These are phyloP conservation scores for Leccinum arenicola DNA, from an alignment of 768 basidiomycete genomes.

Conservation along the genomic window DNA sequence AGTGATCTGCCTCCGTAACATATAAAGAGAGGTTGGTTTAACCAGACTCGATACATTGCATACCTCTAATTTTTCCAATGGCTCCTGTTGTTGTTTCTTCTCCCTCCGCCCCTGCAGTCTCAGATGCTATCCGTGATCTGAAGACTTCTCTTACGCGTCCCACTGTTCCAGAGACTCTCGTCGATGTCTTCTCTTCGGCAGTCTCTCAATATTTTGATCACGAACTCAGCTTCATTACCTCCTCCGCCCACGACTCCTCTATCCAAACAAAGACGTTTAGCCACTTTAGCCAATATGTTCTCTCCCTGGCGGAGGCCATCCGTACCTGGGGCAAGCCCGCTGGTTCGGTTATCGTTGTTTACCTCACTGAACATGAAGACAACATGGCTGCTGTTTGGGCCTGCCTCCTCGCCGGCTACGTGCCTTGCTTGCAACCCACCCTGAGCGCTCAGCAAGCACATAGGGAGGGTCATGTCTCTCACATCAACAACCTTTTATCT, in stretches of 20 bases:
- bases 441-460: conserved; percentile 32
- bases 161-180: conserved; percentile 16
- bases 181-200: conserved; percentile 24
- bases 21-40: conserved; percentile 21
- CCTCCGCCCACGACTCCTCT: conserved; percentile 31
- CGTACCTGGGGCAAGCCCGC: conserved; percentile 23
- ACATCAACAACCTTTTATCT: conserved; percentile 28
- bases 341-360: conserved; percentile 27
- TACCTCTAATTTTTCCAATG: conserved; percentile 5
- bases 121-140: conserved; percentile 5
- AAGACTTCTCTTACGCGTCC: conserved; percentile 13
- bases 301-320: conserved; percentile 20
- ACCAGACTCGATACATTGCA: not conserved
- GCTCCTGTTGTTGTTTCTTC: conserved; percentile 15
- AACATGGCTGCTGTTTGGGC: conserved; percentile 34
- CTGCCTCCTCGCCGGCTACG: conserved; percentile 28
- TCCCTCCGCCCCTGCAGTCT: not conserved
- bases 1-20: not conserved
- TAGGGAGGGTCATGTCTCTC: conserved; percentile 27
- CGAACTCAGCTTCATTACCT: conserved; percentile 27
- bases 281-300: conserved; percentile 15
- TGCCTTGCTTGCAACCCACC: conserved; percentile 32
- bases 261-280: conserved; percentile 25
- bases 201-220: conserved; percentile 19
- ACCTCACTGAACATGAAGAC: conserved; percentile 33